phyloP scores from a whole-genome alignment of 768 basidiomycete genomes.

The Boletellus ananas region DNA sequence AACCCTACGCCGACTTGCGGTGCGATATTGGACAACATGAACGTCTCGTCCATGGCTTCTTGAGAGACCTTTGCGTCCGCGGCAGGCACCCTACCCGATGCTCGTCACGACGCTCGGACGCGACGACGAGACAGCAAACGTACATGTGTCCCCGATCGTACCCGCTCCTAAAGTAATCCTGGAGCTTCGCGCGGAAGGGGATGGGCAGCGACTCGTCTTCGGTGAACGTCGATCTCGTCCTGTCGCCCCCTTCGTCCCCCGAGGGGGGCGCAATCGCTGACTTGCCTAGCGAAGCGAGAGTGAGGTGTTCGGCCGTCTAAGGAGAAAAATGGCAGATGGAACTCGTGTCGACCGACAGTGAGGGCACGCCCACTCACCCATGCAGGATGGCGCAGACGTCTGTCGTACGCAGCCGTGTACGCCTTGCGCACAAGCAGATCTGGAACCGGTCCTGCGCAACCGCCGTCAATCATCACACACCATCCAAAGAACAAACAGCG shows the following conservation, averaged over 20 bases:
- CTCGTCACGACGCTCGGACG: neutral
- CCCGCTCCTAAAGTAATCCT: conserved; percentile 90
- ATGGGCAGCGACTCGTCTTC: conserved; percentile 81
- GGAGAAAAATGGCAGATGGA: neutral
- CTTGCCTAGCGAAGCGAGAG: conserved; percentile 64
- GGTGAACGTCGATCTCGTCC: conserved; percentile 70
- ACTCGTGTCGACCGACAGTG: neutral
- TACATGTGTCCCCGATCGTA: conserved; percentile 98
- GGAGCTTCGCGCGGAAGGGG: conserved; percentile 74
- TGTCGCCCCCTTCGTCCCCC: conserved; percentile 51
- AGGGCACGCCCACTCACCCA: conserved; percentile 58
- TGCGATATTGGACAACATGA: conserved; percentile 91
- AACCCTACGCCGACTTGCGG: conserved; percentile 98
- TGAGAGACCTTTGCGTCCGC: conserved; percentile 93
- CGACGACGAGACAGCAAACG: conserved; percentile 25
- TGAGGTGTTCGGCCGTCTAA: conserved; percentile 95
- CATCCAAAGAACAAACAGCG: too few relatives aligned
- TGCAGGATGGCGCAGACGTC: conserved; percentile 84
- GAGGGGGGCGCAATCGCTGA: conserved; percentile 35
- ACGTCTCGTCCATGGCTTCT: conserved; percentile 96
- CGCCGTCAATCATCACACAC: conserved; percentile 1
- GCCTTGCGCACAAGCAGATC: conserved; percentile 78
- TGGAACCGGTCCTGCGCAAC: conserved; percentile 68
- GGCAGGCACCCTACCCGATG: conserved; percentile 74
- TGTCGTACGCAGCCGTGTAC: conserved; percentile 88